Evolutionary conservation across 306 rosid species (phyloP), one percentile per base, ranked within the genome.

Genomic region (Carpinus fangiana): DNA sequence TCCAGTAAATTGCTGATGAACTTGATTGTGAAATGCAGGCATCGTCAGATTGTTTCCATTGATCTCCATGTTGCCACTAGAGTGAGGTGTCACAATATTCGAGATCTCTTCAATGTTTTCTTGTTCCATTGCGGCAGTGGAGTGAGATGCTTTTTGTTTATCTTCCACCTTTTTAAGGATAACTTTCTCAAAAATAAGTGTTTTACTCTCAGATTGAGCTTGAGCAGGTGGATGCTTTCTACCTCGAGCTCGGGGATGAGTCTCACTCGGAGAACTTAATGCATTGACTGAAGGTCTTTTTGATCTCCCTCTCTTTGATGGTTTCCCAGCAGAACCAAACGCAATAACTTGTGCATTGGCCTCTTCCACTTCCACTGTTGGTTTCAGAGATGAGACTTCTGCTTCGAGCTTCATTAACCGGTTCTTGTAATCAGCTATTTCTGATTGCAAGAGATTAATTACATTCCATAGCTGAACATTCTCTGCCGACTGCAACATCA

Each of bases 301-400:
- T 54, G 89, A 84, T 81, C 88, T 83, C 70, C 86, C 90, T 83
- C 89, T 87, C 76, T 79, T 89, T 74, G 74, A 16, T 65, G 84
- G 79, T 70, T 80, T 31, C 70, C 52, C 65, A 64, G 73, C 54
- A 45, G 80, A 74, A 46, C 75, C 62, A n/a, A 77, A 74, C 68
- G 34, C 80, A 57, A 53, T 26, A 80, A 54, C 84, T 74, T 68
- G 78, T 62, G 76, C 76, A 71, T 69, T 13, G 61, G 83, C 59
- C 75, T 65, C 79, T 78, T 75, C 82, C 55, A 56, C 79, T 78
- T 75, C 82, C 55, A 56, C 82, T 47, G 59, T 78, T 47, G 78
- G 79, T 78, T 86, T 86, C 82, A 76, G 68, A 36, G 86, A 81
- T 14, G 88, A 86, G 47, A 84, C 74, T 87, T 81, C 88, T 50